phyloP scores from a whole-genome alignment of 176 grass and related monocot species.

The Ampelocalamus luodianensis region DNA sequence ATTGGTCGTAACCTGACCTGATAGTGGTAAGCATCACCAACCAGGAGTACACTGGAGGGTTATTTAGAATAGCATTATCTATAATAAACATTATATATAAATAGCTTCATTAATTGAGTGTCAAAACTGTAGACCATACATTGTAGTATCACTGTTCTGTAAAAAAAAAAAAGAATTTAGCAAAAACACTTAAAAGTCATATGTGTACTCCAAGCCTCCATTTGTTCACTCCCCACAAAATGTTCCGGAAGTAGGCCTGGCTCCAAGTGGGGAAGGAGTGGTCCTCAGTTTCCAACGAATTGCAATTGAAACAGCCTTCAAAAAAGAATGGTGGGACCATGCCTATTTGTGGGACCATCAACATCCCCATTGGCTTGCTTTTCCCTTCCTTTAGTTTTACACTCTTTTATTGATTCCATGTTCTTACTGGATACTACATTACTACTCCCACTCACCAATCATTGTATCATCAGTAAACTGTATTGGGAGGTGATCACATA shows the following conservation, averaged over 20 bases:
- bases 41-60: too few relatives aligned
- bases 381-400: neutral
- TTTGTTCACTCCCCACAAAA: too few relatives aligned
- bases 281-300: constrained; percentile 89
- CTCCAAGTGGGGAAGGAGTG: constrained; percentile 45
- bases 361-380: constrained; percentile 24
- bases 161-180: too few relatives aligned
- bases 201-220: too few relatives aligned
- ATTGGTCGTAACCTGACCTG: too few relatives aligned
- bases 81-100: too few relatives aligned
- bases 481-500: neutral
- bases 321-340: constrained; percentile 47
- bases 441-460: neutral
- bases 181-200: too few relatives aligned
- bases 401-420: neutral
- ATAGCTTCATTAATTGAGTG: too few relatives aligned
- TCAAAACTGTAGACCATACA: too few relatives aligned
- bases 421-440: neutral
- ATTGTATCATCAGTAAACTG: neutral
- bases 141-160: too few relatives aligned
- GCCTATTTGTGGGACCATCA: constrained; percentile 18
- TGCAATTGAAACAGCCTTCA: constrained; percentile 76
- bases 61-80: too few relatives aligned
- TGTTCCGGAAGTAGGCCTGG: constrained; percentile 64
- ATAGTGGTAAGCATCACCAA: too few relatives aligned